Evolutionary conservation across 2,329 filamentous ascomycete genomes (phyloP).

Genomic region (Cadophora sp.): DNA sequence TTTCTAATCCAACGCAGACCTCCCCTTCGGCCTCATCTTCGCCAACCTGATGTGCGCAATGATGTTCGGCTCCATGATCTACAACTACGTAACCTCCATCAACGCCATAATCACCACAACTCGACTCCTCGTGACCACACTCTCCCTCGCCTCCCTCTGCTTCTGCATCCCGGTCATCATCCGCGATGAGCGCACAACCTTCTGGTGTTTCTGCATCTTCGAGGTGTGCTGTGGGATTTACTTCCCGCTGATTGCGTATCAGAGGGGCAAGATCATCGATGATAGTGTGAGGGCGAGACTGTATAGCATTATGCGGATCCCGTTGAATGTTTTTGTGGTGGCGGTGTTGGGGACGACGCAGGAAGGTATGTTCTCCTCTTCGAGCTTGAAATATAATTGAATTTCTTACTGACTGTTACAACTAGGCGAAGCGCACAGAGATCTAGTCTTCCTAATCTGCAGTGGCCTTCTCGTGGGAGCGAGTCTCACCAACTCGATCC

Average conservation of each 20-base stretch:
- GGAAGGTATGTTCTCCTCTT: slow-evolving; percentile 44
- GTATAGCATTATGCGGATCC: slow-evolving; percentile 62
- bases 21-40: slow-evolving; percentile 58
- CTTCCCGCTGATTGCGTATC: slow-evolving; percentile 59
- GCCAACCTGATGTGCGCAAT: slow-evolving; percentile 64
- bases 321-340: slow-evolving; percentile 62
- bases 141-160: slow-evolving; percentile 46
- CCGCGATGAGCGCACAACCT: slow-evolving; percentile 52
- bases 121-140: slow-evolving; percentile 46
- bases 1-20: slow-evolving; percentile 3
- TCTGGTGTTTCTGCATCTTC: slow-evolving; percentile 63
- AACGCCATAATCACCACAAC: slow-evolving; percentile 21
- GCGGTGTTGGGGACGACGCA: slow-evolving; percentile 52
- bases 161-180: slow-evolving; percentile 51
- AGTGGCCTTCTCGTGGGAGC: slow-evolving; percentile 3
- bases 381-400: too few relatives aligned
- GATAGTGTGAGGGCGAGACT: slow-evolving; percentile 58
- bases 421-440: slow-evolving; percentile 11
- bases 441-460: slow-evolving; percentile 10
- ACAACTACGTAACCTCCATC: slow-evolving; percentile 44
- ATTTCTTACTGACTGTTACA: neutral
- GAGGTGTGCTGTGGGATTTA: slow-evolving; percentile 63
- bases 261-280: slow-evolving; percentile 59
- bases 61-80: slow-evolving; percentile 61
- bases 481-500: slow-evolving; percentile 6